Conservation (phyloP, 2,329 filamentous ascomycete genomes). For the Fusarium bactridioides region DNA sequence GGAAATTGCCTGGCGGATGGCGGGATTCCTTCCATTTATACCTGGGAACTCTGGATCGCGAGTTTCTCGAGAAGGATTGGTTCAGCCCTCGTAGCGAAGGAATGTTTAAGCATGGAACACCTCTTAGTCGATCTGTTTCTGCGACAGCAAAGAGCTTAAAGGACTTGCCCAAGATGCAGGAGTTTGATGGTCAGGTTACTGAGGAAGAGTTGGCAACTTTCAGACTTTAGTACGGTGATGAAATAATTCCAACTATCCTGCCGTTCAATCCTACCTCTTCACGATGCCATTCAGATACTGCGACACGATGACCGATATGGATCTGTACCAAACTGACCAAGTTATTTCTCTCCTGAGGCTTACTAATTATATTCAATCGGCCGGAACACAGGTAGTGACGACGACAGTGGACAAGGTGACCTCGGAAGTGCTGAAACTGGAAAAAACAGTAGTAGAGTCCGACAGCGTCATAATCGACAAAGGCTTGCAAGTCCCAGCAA, state of each 20-base stretch:
- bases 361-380: no score
- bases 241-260: fast-evolving
- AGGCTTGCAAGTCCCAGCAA: no score
- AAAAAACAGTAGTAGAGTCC: no score
- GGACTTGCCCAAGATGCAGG: slow-evolving; percentile 19
- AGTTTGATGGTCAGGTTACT: not conserved
- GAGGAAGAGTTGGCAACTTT: slow-evolving; percentile 20
- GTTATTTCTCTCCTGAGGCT: no score
- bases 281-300: no score
- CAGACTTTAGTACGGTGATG: not conserved
- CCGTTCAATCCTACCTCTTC: no score
- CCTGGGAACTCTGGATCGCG: slow-evolving; percentile 32
- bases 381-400: no score
- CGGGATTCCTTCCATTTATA: slow-evolving; percentile 31
- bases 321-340: no score
- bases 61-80: slow-evolving; percentile 34
- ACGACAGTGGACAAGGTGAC: no score
- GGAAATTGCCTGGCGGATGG: slow-evolving; percentile 22
- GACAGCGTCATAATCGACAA: no score
- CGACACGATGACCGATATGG: no score
- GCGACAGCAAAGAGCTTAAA: slow-evolving; percentile 25
- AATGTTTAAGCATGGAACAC: slow-evolving; percentile 25
- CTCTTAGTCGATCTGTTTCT: slow-evolving; percentile 32
- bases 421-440: no score
- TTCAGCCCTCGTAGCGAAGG: slow-evolving; percentile 21